Percentiles rank a stretch among this genome's conserved stretches.
Conservation (phyloP, 306 rosid genomes). For the Astragalus membranaceus region DNA sequence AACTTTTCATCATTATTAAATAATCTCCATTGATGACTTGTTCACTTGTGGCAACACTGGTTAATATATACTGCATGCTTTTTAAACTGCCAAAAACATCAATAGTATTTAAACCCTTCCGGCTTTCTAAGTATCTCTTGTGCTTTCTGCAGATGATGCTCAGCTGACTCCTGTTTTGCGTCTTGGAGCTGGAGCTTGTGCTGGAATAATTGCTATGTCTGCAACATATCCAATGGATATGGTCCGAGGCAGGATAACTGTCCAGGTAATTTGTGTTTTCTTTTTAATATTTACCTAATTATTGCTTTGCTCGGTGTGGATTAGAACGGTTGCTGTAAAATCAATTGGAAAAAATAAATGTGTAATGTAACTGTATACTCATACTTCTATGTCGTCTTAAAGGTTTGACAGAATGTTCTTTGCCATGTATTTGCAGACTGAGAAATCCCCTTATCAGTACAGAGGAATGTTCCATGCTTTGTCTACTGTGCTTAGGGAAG, state of each 20-base stretch:
- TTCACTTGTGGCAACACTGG: neutral
- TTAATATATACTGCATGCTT: neutral
- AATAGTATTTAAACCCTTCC: neutral
- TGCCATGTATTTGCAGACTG: constrained; percentile 53
- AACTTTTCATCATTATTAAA: neutral
- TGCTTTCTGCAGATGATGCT: constrained; percentile 71
- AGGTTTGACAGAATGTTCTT: constrained; percentile 8
- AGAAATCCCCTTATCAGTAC: constrained; percentile 86
- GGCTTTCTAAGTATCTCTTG: constrained; percentile 2
- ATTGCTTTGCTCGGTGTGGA: neutral
- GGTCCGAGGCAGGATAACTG: constrained; percentile 99
- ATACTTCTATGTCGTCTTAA: neutral
- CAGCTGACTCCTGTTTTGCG: constrained; percentile 89
- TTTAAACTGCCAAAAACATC: neutral
- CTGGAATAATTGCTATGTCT: constrained; percentile 99
- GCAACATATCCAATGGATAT: constrained; percentile 99
- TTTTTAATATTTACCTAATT: constrained; percentile 12
- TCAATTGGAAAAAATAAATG: neutral
- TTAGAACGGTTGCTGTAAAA: neutral
- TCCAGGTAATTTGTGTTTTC: constrained; percentile 54
- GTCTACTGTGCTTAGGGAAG: constrained; percentile 84
- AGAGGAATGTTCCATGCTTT: constrained; percentile 97
- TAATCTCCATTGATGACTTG: neutral
- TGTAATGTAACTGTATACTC: neutral
- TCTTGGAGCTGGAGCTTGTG: constrained; percentile 99